A percentile compares a stretch with the other conserved stretches of the same genome.
These are phyloP conservation scores for Prunus padus DNA, from an alignment of 306 rosid species.

Conservation along the genomic window DNA sequence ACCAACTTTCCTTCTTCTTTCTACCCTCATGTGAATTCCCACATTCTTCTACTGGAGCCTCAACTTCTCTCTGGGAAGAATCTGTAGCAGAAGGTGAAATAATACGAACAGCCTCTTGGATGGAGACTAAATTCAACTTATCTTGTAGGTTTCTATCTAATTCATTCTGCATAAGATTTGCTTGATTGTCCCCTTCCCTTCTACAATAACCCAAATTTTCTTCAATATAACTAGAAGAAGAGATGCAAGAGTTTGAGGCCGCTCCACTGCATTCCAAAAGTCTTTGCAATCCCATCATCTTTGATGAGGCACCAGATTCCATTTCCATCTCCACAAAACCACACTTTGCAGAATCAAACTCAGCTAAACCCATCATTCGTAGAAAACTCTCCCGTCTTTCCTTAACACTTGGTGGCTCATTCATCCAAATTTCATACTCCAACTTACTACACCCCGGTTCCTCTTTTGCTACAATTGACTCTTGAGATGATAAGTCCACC, in stretches of 20 bases:
- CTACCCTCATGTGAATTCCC: slow-evolving; percentile 23
- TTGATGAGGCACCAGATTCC: too few relatives aligned
- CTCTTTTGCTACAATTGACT: slow-evolving; percentile 28
- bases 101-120: slow-evolving; percentile 10
- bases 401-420: slow-evolving; percentile 71
- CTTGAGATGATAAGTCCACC: slow-evolving; percentile 54
- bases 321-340: too few relatives aligned
- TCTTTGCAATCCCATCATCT: slow-evolving; percentile 41
- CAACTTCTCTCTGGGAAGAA: slow-evolving; percentile 25
- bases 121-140: slow-evolving; percentile 18
- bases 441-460: slow-evolving; percentile 22
- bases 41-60: slow-evolving; percentile 31
- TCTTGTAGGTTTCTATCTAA: slow-evolving; percentile 17
- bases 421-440: slow-evolving; percentile 64
- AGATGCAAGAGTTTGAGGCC: slow-evolving; percentile 29
- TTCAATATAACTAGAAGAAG: slow-evolving; percentile 13
- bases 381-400: slow-evolving; percentile 65
- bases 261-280: slow-evolving; percentile 43
- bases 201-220: slow-evolving; percentile 21
- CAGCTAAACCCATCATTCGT: slow-evolving; percentile 50
- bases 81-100: slow-evolving; percentile 22
- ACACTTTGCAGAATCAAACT: slow-evolving; percentile 27
- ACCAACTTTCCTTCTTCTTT: slow-evolving; percentile 53
- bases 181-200: slow-evolving; percentile 18
- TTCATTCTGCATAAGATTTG: slow-evolving; percentile 24